These are phyloP conservation scores for Cystobasidium ongulense DNA, from an alignment of 768 basidiomycete species.

Conservation along the genomic window DNA sequence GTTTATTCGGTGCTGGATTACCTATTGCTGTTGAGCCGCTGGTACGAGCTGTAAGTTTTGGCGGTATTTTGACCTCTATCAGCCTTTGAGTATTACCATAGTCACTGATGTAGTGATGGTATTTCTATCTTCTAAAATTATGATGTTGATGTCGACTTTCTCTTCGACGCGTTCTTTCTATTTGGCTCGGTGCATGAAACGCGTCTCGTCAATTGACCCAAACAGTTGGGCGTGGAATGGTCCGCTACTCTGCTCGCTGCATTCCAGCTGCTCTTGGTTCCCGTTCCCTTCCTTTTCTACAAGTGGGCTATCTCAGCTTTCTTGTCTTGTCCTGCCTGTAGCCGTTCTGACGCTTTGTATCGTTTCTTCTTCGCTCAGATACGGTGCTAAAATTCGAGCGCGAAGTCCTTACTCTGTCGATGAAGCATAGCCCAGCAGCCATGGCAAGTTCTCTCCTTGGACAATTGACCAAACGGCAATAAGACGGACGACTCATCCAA, in stretches of 20 bases:
- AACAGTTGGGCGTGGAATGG: constrained; percentile 24
- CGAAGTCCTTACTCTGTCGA: constrained; percentile 16
- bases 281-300: constrained; percentile 14
- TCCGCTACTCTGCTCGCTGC: constrained; percentile 8
- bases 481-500: too few species aligned
- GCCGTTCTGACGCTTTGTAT: neutral
- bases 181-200: neutral
- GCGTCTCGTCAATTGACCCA: neutral
- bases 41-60: constrained; percentile 11
- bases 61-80: too few species aligned
- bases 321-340: constrained; percentile 17
- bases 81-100: too few species aligned
- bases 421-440: too few species aligned
- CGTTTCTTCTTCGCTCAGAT: neutral
- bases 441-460: too few species aligned
- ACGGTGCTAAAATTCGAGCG: constrained; percentile 6
- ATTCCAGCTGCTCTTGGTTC: constrained; percentile 4
- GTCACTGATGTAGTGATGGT: too few species aligned
- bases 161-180: neutral
- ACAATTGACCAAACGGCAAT: too few species aligned
- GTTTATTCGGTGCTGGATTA: constrained; percentile 9
- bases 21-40: constrained; percentile 16
- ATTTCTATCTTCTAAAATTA: too few species aligned
- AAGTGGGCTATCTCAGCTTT: constrained; percentile 31
- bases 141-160: too few species aligned